Evolutionary conservation across 2,329 filamentous ascomycete genomes (phyloP).

Genomic region (Aspergillus versicolor): DNA sequence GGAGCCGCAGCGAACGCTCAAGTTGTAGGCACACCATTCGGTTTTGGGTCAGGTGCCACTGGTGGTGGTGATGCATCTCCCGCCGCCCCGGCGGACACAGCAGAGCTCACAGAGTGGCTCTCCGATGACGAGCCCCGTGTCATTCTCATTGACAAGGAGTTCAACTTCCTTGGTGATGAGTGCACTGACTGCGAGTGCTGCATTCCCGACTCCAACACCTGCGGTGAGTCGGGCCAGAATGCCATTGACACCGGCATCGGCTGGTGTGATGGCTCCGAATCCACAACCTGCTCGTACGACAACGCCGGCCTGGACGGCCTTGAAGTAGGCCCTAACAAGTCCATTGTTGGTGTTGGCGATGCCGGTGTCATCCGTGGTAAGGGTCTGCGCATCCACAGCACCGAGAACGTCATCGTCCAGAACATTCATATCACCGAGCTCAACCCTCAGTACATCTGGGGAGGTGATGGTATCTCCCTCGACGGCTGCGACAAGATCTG

Average conservation of each 20-base stretch:
- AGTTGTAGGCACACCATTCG: constrained; percentile 36
- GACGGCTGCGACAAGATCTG: constrained; percentile 43
- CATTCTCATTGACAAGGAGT: constrained; percentile 58
- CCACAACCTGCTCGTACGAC: constrained; percentile 46
- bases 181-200: constrained; percentile 30
- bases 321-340: constrained; percentile 56
- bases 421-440: constrained; percentile 54
- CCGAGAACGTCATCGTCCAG: constrained; percentile 59
- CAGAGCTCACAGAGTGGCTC: constrained; percentile 58
- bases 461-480: constrained; percentile 57
- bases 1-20: constrained; percentile 20
- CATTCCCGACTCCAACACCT: constrained; percentile 34
- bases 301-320: constrained; percentile 53
- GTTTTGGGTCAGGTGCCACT: constrained; percentile 55
- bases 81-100: constrained; percentile 53
- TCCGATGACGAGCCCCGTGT: constrained; percentile 54
- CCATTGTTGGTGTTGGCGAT: constrained; percentile 53
- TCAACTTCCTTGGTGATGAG: constrained; percentile 25
- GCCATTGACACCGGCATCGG: constrained; percentile 53
- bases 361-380: constrained; percentile 57
- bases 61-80: constrained; percentile 56
- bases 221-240: constrained; percentile 49
- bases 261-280: constrained; percentile 57
- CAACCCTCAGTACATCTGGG: constrained; percentile 59
- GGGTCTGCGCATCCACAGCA: constrained; percentile 48